Conservation (phyloP, 164 flowering plant genomes). For the Chimonanthus praecox region DNA sequence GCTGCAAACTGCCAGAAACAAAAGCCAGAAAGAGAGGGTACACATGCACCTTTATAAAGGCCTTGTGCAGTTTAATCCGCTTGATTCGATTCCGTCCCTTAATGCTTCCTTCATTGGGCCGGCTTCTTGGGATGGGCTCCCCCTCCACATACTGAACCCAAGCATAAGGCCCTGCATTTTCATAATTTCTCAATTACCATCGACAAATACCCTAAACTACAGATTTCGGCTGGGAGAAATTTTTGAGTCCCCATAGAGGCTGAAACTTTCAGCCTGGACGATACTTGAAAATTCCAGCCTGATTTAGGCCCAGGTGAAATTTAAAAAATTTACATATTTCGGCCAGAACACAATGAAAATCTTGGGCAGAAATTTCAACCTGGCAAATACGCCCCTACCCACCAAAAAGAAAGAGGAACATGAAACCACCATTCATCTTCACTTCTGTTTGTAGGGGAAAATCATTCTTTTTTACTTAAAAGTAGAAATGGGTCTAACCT, state of each 20-base stretch:
- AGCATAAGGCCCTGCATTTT: slow-evolving; percentile 72
- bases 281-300: background rate
- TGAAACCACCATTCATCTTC: too few species aligned
- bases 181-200: background rate
- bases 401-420: background rate
- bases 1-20: background rate
- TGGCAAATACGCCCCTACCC: background rate
- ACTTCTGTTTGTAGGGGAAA: too few species aligned
- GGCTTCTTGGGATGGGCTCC: slow-evolving; percentile 48
- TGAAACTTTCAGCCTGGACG: background rate
- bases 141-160: slow-evolving; percentile 65
- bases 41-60: slow-evolving; percentile 50
- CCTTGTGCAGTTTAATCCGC: slow-evolving; percentile 53
- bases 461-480: too few species aligned
- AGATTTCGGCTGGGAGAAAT: background rate
- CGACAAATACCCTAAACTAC: too few species aligned
- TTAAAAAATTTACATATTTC: too few species aligned
- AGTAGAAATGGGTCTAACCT: too few species aligned
- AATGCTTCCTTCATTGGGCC: slow-evolving; percentile 79
- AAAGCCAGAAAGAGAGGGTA: background rate
- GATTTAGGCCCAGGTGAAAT: too few species aligned
- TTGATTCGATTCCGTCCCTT: slow-evolving; percentile 76
- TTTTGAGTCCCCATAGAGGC: background rate
- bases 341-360: too few species aligned
- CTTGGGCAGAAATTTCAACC: too few species aligned